Conservation (phyloP, 345 rosid genomes). For the Camelina sativa region DNA sequence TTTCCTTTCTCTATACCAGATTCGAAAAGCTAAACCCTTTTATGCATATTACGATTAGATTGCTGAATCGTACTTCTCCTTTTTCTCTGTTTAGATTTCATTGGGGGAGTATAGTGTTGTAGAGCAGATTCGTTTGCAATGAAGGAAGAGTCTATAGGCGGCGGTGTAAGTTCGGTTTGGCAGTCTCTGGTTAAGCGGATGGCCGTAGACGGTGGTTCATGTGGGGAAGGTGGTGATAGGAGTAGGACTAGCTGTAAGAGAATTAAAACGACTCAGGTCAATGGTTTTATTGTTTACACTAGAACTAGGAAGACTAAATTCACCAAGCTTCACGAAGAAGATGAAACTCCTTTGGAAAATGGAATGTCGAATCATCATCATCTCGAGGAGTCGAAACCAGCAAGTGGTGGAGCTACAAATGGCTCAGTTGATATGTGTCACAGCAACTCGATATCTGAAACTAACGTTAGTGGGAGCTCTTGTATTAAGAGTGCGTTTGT, state of each 20-base stretch:
- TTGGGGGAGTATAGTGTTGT: background rate
- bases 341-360: conserved; percentile 30
- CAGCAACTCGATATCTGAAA: conserved; percentile 8
- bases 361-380: conserved; percentile 13
- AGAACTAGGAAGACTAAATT: conserved; percentile 55
- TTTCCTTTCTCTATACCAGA: background rate
- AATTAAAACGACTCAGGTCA: conserved; percentile 60
- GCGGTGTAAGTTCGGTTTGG: conserved; percentile 45
- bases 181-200: conserved; percentile 44
- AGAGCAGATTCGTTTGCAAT: conserved; percentile 51
- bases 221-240: conserved; percentile 45
- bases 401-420: background rate
- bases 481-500: conserved; percentile 25
- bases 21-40: conserved; percentile 3
- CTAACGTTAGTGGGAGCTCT: conserved; percentile 22
- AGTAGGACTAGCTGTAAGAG: conserved; percentile 57
- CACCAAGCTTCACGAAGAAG: conserved; percentile 33
- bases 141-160: conserved; percentile 55
- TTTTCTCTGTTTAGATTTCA: conserved; percentile 6
- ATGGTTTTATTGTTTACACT: conserved; percentile 78
- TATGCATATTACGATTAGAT: conserved; percentile 14
- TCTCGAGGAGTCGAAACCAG: conserved; percentile 35
- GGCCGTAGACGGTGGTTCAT: conserved; percentile 45
- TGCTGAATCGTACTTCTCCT: conserved; percentile 20
- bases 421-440: conserved; percentile 34